A percentile compares a stretch with the other conserved stretches of the same genome.
Evolutionary conservation across 2,329 filamentous ascomycete genomes (phyloP).

Genomic region (Aspergillus cejpii): DNA sequence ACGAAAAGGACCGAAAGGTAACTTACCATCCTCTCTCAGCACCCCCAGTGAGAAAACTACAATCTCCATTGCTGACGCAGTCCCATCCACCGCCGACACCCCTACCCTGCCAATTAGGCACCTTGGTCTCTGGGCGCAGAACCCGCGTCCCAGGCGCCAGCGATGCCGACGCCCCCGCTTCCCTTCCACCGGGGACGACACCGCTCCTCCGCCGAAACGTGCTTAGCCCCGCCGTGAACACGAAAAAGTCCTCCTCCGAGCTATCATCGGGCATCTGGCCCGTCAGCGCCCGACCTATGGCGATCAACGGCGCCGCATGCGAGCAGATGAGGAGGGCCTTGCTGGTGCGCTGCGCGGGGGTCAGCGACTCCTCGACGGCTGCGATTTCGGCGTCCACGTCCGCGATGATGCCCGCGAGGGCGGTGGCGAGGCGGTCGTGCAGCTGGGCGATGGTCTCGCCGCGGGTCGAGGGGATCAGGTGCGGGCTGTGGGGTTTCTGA

Average conservation of each 20-base stretch:
- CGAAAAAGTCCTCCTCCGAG: constrained; percentile 70
- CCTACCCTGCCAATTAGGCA: constrained; percentile 50
- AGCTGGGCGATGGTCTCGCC: constrained; percentile 76
- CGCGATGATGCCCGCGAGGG: constrained; percentile 63
- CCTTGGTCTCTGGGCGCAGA: constrained; percentile 16
- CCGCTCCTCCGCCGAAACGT: constrained; percentile 52
- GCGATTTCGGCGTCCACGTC: constrained; percentile 57
- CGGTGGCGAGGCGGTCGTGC: constrained; percentile 69
- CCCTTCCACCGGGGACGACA: constrained; percentile 16
- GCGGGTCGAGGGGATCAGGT: constrained; percentile 60
- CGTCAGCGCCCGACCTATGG: constrained; percentile 74
- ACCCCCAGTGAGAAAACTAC: constrained; percentile 69
- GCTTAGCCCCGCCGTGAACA: constrained; percentile 75
- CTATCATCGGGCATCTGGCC: constrained; percentile 66
- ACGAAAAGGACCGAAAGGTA: constrained; percentile 22
- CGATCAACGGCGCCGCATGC: constrained; percentile 85
- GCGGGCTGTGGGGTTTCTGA: constrained; percentile 50
- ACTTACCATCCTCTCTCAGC: constrained; percentile 82
- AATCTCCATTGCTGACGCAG: constrained; percentile 75
- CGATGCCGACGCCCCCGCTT: constrained; percentile 17
- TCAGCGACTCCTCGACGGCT: constrained; percentile 42
- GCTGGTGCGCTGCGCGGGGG: constrained; percentile 46
- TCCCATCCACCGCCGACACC: constrained; percentile 73
- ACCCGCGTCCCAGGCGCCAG: constrained; percentile 29
- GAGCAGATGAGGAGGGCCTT: constrained; percentile 70